Conservation (phyloP, 805 yeast species). For the Candida khao-thaluensis region DNA sequence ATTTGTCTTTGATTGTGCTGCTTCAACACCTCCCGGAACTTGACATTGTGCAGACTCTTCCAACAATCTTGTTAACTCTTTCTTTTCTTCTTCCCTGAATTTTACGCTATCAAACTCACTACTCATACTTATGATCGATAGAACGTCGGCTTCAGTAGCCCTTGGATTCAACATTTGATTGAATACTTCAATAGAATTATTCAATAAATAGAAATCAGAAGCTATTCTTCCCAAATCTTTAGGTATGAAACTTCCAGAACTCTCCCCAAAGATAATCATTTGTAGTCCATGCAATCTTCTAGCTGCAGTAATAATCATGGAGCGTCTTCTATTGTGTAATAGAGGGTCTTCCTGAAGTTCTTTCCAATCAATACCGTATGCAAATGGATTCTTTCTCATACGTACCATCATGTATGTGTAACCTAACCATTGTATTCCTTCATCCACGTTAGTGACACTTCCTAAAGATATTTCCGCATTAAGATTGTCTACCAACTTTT, state of each 20-base stretch:
- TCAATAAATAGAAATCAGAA: conserved; percentile 85
- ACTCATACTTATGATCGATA: conserved; percentile 87
- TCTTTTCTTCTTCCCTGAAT: conserved; percentile 81
- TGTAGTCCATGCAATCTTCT: conserved; percentile 79
- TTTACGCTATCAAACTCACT: conserved; percentile 90
- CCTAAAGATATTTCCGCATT: conserved; percentile 97
- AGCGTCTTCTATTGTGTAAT: conserved; percentile 67
- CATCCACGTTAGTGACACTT: conserved; percentile 90
- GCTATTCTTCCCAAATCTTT: conserved; percentile 94
- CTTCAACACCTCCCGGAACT: conserved; percentile 70
- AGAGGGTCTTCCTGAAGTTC: conserved; percentile 82
- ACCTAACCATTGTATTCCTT: conserved; percentile 97
- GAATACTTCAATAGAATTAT: conserved; percentile 85
- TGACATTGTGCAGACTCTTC: conserved; percentile 74
- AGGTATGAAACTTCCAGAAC: conserved; percentile 71
- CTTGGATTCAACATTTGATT: conserved; percentile 78
- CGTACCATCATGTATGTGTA: conserved; percentile 92
- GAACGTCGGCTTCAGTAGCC: conserved; percentile 89
- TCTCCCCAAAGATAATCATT: conserved; percentile 91
- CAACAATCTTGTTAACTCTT: conserved; percentile 62
- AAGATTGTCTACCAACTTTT: conserved; percentile 81
- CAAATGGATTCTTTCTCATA: conserved; percentile 91
- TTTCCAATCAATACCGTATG: conserved; percentile 87
- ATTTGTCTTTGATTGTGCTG: conserved; percentile 84
- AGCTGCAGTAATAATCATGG: conserved; percentile 78